Percentiles rank a stretch among this genome's conserved stretches.
These are phyloP conservation scores for Microthyrium microscopicum DNA, from an alignment of 2,329 filamentous ascomycete genomes.

Conservation along the genomic window DNA sequence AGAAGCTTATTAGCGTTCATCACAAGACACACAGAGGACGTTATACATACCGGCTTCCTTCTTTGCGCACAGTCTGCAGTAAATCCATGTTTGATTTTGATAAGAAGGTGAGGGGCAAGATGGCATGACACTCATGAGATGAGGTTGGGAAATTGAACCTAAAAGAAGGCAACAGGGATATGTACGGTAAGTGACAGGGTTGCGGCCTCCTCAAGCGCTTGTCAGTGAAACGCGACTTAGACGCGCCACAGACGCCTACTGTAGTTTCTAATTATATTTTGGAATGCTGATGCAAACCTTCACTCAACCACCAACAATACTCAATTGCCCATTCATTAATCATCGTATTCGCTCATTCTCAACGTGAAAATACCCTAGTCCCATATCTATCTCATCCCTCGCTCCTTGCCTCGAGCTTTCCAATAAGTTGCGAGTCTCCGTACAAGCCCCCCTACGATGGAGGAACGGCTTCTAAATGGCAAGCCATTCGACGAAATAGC, in stretches of 20 bases:
- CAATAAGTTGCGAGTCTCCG: not conserved
- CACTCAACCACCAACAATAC: too few species aligned
- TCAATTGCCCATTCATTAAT: too few species aligned
- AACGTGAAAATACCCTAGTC: too few species aligned
- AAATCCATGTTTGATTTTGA: conserved; percentile 59
- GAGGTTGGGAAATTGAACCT: not conserved
- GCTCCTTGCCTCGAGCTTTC: not conserved
- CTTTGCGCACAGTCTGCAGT: conserved; percentile 82
- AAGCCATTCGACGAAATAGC: not conserved
- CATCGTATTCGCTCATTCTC: too few species aligned
- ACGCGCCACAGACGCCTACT: too few species aligned
- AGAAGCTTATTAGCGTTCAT: not conserved
- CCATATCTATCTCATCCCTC: not conserved
- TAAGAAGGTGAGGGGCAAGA: conserved; percentile 21
- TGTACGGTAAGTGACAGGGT: not conserved
- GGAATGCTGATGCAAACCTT: too few species aligned
- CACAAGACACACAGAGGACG: not conserved
- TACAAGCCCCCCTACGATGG: not conserved
- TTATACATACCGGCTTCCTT: conserved; percentile 46
- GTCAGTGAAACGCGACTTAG: too few species aligned
- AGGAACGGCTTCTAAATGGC: not conserved
- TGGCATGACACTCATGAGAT: not conserved
- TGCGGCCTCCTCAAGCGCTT: not conserved
- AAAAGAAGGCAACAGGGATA: not conserved
- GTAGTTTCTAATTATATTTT: too few species aligned